Conservation (phyloP, 306 rosid genomes). For the Elaeagnus macrophylla region DNA sequence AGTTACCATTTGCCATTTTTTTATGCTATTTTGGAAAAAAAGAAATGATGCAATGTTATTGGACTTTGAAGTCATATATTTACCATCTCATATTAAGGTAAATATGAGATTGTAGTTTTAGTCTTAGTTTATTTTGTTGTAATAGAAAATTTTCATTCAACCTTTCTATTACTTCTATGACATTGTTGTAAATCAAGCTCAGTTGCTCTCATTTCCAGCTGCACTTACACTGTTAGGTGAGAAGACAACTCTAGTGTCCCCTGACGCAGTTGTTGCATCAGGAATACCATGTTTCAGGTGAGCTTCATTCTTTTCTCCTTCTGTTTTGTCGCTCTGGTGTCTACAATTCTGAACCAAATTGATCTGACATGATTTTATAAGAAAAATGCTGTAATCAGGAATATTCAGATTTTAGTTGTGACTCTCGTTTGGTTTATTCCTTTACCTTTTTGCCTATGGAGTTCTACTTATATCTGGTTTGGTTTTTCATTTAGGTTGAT, state of each 20-base stretch:
- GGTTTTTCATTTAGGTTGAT: constrained; percentile 61
- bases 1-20: too few species aligned
- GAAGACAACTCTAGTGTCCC: constrained; percentile 86
- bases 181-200: constrained; percentile 41
- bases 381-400: not conserved
- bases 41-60: too few species aligned
- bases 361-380: not conserved
- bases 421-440: constrained; percentile 13
- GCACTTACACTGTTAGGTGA: constrained; percentile 89
- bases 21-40: too few species aligned
- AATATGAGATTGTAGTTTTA: too few species aligned
- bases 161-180: constrained; percentile 25
- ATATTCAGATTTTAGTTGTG: constrained; percentile 19
- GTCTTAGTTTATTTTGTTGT: not conserved
- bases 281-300: constrained; percentile 97
- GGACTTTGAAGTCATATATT: too few species aligned
- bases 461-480: constrained; percentile 27
- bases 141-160: constrained; percentile 5
- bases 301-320: constrained; percentile 23
- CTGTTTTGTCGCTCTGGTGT: not conserved
- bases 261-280: constrained; percentile 66
- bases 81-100: too few species aligned
- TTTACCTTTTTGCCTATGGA: constrained; percentile 18
- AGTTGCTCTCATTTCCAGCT: constrained; percentile 71
- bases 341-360: not conserved